Evolutionary conservation across 1,284 basidiomycete species (phyloP).

Genomic region (Amylostereum areolatum): DNA sequence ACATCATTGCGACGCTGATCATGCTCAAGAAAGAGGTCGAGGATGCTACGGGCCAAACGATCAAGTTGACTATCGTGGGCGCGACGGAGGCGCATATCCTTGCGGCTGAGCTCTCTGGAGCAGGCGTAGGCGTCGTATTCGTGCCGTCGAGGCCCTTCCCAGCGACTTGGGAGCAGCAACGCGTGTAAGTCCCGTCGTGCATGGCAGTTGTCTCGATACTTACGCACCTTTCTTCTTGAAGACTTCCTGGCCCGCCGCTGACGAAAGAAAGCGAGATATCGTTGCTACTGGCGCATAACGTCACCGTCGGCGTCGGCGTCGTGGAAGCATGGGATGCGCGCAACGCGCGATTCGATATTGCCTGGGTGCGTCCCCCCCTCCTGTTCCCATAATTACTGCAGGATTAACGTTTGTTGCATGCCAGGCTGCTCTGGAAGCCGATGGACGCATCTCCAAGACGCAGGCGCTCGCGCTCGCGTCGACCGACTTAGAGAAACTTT

Average conservation of each 20-base stretch:
- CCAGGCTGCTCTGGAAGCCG: slow-evolving; percentile 26
- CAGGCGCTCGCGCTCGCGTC: slow-evolving; percentile 55
- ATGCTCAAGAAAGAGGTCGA: slow-evolving; percentile 73
- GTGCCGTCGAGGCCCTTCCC: slow-evolving; percentile 56
- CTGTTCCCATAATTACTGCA: not conserved
- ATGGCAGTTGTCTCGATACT: not conserved
- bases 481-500: slow-evolving; percentile 54
- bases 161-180: slow-evolving; percentile 46
- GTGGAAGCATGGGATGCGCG: slow-evolving; percentile 47
- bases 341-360: slow-evolving; percentile 59
- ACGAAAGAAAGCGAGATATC: slow-evolving; percentile 60
- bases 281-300: slow-evolving; percentile 57
- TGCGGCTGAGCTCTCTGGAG: slow-evolving; percentile 67
- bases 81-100: slow-evolving; percentile 72
- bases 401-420: not conserved
- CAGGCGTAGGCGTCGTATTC: slow-evolving; percentile 72
- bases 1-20: slow-evolving; percentile 75
- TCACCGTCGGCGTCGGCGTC: slow-evolving; percentile 70
- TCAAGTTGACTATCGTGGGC: slow-evolving; percentile 61
- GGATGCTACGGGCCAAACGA: slow-evolving; percentile 24
- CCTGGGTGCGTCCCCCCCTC: slow-evolving; percentile 33
- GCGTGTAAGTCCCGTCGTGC: slow-evolving; percentile 30
- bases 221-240: slow-evolving; percentile 14
- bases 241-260: slow-evolving; percentile 69
- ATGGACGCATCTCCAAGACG: slow-evolving; percentile 37